These are phyloP conservation scores for Penicillium sumatraense DNA, from an alignment of 2,329 filamentous ascomycete genomes.

Conservation along the genomic window DNA sequence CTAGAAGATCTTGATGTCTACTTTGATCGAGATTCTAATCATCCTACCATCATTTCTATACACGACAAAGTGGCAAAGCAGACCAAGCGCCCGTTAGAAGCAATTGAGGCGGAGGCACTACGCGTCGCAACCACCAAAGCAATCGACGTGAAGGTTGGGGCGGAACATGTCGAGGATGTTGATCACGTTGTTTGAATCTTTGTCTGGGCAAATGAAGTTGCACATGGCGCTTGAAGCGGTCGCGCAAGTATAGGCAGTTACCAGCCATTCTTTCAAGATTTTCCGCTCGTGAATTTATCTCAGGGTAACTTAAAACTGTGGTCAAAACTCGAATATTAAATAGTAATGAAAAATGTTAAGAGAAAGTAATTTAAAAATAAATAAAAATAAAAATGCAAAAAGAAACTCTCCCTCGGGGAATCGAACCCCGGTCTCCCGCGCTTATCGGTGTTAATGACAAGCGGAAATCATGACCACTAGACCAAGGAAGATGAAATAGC, in stretches of 20 bases:
- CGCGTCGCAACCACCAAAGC: constrained; percentile 5
- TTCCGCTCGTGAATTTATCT: too few species aligned
- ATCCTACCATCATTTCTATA: constrained; percentile 6
- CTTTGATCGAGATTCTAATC: constrained; percentile 7
- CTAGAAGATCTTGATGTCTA: constrained; percentile 7
- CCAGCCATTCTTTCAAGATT: too few species aligned
- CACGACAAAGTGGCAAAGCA: constrained; percentile 7
- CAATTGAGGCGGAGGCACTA: constrained; percentile 4
- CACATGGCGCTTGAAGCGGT: too few species aligned
- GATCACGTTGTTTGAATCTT: neutral
- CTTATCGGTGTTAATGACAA: constrained; percentile 39
- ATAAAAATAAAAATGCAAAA: constrained; percentile 20
- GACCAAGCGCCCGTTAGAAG: constrained; percentile 5
- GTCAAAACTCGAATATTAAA: too few species aligned
- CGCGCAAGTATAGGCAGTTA: too few species aligned
- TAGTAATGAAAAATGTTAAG: neutral
- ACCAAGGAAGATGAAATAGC: constrained; percentile 35
- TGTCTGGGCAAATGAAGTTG: neutral
- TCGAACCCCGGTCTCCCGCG: constrained; percentile 46
- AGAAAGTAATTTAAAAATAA: neutral
- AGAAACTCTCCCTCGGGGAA: constrained; percentile 42
- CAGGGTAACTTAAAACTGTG: too few species aligned
- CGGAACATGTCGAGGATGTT: constrained; percentile 6
- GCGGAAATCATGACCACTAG: constrained; percentile 49
- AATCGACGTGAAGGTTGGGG: neutral